Conservation (phyloP, 257 asterid genomes). For the Mitragyna speciosa region DNA sequence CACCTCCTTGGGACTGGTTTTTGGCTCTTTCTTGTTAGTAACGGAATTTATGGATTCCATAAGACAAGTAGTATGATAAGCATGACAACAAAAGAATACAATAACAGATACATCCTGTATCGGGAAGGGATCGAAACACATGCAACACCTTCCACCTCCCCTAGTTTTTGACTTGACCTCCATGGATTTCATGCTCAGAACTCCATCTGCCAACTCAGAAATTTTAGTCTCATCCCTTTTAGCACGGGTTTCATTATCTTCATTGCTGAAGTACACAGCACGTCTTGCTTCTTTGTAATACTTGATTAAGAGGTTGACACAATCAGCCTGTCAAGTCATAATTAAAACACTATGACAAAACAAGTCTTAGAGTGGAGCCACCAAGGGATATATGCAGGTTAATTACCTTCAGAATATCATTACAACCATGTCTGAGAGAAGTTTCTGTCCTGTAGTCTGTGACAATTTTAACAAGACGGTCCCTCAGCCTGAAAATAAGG, state of each 20-base stretch:
- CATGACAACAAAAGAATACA: constrained; percentile 90
- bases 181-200: constrained; percentile 48
- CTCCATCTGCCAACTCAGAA: constrained; percentile 43
- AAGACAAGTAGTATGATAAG: constrained; percentile 85
- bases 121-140: constrained; percentile 89
- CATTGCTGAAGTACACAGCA: constrained; percentile 73
- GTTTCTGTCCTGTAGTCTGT: constrained; percentile 97
- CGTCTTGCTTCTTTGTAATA: constrained; percentile 91
- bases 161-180: constrained; percentile 78
- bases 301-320: constrained; percentile 80
- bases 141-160: constrained; percentile 88
- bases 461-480: constrained; percentile 87
- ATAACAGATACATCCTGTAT: constrained; percentile 62
- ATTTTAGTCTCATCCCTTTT: constrained; percentile 44
- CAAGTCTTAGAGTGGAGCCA: background rate
- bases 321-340: constrained; percentile 65
- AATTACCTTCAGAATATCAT: constrained; percentile 82
- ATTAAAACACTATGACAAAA: background rate
- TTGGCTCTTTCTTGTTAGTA: constrained; percentile 43
- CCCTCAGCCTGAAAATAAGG: constrained; percentile 74
- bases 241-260: constrained; percentile 58
- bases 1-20: constrained; percentile 34
- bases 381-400: background rate
- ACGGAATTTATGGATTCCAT: constrained; percentile 64
- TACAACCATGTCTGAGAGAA: constrained; percentile 93